Evolutionary conservation across 352 stramenopile species (phyloP).

Genomic region (Phytophthora quininea): DNA sequence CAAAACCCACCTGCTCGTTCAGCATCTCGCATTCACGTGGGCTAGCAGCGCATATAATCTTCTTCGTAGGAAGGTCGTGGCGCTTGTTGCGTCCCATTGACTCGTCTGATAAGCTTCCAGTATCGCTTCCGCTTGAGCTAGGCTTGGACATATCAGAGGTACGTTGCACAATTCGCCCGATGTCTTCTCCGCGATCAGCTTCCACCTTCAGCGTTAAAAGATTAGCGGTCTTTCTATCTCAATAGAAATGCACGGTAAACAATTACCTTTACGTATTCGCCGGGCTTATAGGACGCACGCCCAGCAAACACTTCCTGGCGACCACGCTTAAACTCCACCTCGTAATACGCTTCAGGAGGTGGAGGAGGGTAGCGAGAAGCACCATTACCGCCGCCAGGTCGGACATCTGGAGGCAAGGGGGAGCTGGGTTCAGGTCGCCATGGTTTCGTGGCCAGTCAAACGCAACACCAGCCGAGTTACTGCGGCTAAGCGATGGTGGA

Average conservation of each 20-base stretch:
- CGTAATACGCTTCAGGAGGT: slow-evolving; percentile 88
- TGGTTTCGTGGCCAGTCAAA: slow-evolving; percentile 73
- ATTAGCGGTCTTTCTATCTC: no score
- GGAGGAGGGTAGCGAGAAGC: slow-evolving; percentile 53
- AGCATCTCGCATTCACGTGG: slow-evolving; percentile 93
- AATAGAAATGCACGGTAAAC: no score
- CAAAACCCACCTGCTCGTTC: slow-evolving; percentile 70
- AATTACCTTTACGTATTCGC: slow-evolving; percentile 93
- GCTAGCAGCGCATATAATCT: slow-evolving; percentile 93
- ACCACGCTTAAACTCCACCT: slow-evolving; percentile 96
- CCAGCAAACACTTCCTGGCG: slow-evolving; percentile 92
- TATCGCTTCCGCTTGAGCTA: slow-evolving; percentile 37
- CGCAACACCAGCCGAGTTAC: slow-evolving; percentile 58
- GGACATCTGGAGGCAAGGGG: slow-evolving; percentile 71
- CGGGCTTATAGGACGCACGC: slow-evolving; percentile 85
- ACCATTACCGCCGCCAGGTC: slow-evolving; percentile 24
- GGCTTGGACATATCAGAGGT: slow-evolving; percentile 87
- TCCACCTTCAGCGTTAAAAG: slow-evolving; percentile 86
- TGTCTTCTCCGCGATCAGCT: slow-evolving; percentile 97
- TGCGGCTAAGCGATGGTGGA: slow-evolving; percentile 54
- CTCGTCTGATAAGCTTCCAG: slow-evolving; percentile 41
- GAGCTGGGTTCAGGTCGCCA: slow-evolving; percentile 45
- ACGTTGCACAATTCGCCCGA: slow-evolving; percentile 93
- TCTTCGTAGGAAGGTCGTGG: slow-evolving; percentile 84
- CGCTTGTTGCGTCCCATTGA: slow-evolving; percentile 58